Base-by-base conservation (phyloP, 148 eudicot genomes). In the Chenopodium quinoa region DNA sequence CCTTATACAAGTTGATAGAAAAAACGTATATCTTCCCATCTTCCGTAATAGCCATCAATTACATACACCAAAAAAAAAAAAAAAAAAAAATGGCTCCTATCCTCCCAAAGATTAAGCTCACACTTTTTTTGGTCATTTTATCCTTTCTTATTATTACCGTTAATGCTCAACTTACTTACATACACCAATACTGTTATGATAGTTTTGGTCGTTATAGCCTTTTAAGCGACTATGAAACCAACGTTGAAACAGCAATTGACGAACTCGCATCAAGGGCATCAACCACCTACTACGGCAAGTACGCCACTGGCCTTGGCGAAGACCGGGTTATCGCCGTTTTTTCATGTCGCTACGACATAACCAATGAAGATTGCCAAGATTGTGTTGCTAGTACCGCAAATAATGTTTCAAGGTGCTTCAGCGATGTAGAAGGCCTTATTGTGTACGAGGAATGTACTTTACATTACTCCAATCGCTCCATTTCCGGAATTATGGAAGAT, bases 291-390 rank as follows among this genome's bases (percentile, higher is more conserved):
- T 82, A 46, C 73, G 23, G 50, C 25, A 71, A 76, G 19, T 11
- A 62, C 29, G 31, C 73, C 17, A 40, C 66, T 1, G 81, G 84
- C 20, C 50, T 54, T 0, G 81, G 81, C 44, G 4, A 10, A 6
- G 48, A 63, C 56, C 9, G 31, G 31, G 81, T 82, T 1, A 46
- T 71, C 22, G 77, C 84, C 77, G 46, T 77, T 14, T 82, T 29
- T 48, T 48, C 31, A 0, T 82, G 84, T 78, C 84, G 84, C 3
- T 82, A 77, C 70, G 81, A 82, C n/a, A 23, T 77, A 13, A 29
- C 78, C 3, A 29, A 34, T 0, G 65, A 72, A 58, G 77, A 0
- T 32, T 82, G 84, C 62, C 73, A 82, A 19, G 64, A 63, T n/a
- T 82, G 84, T 22, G 84, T 82, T 31, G 9, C 76, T 0, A 34